A percentile compares a stretch with the other conserved stretches of the same genome.
These are phyloP conservation scores for Kalmusia sp. DNA, from an alignment of 2,329 filamentous ascomycete species.

Conservation along the genomic window DNA sequence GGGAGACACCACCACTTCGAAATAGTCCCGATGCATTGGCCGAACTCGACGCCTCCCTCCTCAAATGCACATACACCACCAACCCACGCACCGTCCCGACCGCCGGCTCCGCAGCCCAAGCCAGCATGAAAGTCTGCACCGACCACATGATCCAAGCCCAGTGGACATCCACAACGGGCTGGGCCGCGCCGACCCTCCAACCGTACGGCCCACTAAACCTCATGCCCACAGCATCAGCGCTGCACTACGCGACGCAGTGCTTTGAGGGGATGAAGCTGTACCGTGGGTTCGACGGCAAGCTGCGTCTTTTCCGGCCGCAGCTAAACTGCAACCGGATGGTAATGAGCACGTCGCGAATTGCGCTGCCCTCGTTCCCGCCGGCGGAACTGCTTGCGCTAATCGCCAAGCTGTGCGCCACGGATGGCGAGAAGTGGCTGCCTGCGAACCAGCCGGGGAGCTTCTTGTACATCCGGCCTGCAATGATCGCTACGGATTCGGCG, in stretches of 20 bases:
- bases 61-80: conserved; percentile 50
- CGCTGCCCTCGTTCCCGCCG: conserved; percentile 76
- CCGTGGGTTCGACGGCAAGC: conserved; percentile 71
- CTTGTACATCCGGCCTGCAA: conserved; percentile 84
- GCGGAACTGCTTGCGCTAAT: conserved; percentile 77
- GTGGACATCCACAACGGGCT: conserved; percentile 72
- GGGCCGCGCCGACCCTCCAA: conserved; percentile 75
- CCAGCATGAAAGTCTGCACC: conserved; percentile 61
- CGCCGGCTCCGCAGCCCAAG: conserved; percentile 48
- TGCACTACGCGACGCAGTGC: conserved; percentile 91
- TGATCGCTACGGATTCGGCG: conserved; percentile 82
- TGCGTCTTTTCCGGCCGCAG: conserved; percentile 79
- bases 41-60: conserved; percentile 53
- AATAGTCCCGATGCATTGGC: too few relatives aligned
- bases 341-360: conserved; percentile 66
- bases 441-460: conserved; percentile 71
- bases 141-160: conserved; percentile 86
- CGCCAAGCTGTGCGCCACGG: conserved; percentile 71
- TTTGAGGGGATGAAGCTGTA: conserved; percentile 86
- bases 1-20: conserved; percentile 29
- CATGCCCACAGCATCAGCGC: conserved; percentile 79
- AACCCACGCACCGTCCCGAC: conserved; percentile 52
- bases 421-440: conserved; percentile 82
- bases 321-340: conserved; percentile 73
- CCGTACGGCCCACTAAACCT: conserved; percentile 80